phyloP scores from a whole-genome alignment of 352 stramenopile genomes.

The Globisporangium yorkense region DNA sequence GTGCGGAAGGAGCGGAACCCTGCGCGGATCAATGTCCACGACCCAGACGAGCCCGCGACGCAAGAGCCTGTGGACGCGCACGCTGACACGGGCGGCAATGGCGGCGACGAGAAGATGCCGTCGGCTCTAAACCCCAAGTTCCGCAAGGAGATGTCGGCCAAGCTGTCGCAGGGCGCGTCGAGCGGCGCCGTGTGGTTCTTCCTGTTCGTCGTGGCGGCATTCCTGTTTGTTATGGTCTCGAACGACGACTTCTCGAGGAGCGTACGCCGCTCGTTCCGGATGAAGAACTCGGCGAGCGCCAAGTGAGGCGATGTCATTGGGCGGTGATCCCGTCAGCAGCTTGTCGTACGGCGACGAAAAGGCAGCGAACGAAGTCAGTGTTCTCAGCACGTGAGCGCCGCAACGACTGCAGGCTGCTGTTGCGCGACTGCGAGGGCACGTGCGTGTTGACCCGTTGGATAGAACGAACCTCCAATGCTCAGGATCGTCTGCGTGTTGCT shows the following conservation, averaged over 20 bases:
- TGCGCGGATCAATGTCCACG: constrained; percentile 19
- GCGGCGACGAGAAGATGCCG: constrained; percentile 22
- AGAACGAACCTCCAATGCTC: constrained; percentile 1
- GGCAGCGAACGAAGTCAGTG: neutral
- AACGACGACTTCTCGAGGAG: constrained; percentile 57
- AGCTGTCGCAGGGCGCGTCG: constrained; percentile 18
- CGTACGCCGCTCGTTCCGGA: constrained; percentile 43
- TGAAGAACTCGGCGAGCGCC: constrained; percentile 25
- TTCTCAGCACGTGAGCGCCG: neutral
- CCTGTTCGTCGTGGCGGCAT: constrained; percentile 39
- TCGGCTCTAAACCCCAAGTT: constrained; percentile 23
- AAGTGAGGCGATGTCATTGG: constrained; percentile 14
- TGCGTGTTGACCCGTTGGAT: neutral
- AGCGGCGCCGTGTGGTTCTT: constrained; percentile 45
- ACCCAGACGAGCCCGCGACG: constrained; percentile 23
- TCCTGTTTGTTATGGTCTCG: constrained; percentile 55
- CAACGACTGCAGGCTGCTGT: neutral
- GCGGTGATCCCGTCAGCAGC: no score
- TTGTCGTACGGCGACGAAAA: neutral
- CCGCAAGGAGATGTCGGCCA: constrained; percentile 37
- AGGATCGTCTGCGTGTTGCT: neutral
- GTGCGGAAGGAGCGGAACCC: constrained; percentile 12
- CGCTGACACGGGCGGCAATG: constrained; percentile 29
- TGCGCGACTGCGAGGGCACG: neutral
- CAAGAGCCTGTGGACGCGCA: constrained; percentile 28